Evolutionary conservation across 768 basidiomycete genomes (phyloP), one percentile per base, ranked within the genome.

Genomic region (Hygrophorus russula): DNA sequence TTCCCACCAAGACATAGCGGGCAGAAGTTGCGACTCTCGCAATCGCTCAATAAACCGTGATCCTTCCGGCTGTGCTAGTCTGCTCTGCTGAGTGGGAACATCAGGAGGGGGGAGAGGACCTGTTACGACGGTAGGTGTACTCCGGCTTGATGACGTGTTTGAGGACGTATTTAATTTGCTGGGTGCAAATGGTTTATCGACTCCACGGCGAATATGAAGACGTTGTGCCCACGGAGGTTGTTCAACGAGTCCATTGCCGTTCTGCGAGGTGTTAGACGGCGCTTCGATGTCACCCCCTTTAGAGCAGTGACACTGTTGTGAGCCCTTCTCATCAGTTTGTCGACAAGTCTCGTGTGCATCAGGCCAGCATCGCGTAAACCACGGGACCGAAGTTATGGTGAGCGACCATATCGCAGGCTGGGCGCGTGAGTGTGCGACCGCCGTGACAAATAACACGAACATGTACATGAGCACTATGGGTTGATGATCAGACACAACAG

Each of bases 391-490:
- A 47, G 71, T 71, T 28, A 83, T 57, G 8, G 70, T 65, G 33
- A 61, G 62, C 20, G 39, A 58, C 80, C 80, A 84, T 42, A 85
- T 61, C 35, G 61, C 59, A 7, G 70, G 65, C 48, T 71, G 55
- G 8, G 52, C 49, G 39, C 52, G 51, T 18, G 59, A 54, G 50
- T 84, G 80, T 2, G 66, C 53, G 50, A 72, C 56, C 15, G 69
- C 55, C 42, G 67, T 56, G 45, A 73, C 59, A 51, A 71, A 64
- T 18, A 84, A 60, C 3, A 65, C 53, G 49, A 82, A 63, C 51
- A 76, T 77, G 51, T 84, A 81, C 8, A 65, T 53, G 8, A 78
- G 50, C 33, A 71, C 75, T 78, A 20, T 31, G 52, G 19, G 51
- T 59, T 60, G 32, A 8, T 33, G 17, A 19, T 10, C 18, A 12